Evolutionary conservation across 176 grass and related monocot genomes (phyloP).

Genomic region (Musa troglodytarum): DNA sequence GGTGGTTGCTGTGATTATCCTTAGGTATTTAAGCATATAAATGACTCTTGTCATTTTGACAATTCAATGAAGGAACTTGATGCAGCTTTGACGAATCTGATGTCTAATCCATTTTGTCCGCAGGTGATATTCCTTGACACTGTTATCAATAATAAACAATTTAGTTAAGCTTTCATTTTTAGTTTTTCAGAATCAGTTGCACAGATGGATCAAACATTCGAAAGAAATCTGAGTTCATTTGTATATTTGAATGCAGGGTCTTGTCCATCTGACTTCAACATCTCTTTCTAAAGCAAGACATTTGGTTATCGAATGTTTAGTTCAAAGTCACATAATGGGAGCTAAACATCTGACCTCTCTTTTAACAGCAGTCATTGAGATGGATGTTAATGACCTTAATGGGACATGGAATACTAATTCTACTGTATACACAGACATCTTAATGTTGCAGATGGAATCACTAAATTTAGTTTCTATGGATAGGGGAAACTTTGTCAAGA

Average conservation of each 20-base stretch:
- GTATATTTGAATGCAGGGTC: slow-evolving; percentile 39
- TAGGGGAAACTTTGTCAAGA: neutral
- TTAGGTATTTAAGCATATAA: slow-evolving; percentile 52
- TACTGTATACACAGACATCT: slow-evolving; percentile 33
- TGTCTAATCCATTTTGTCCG: slow-evolving; percentile 41
- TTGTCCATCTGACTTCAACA: slow-evolving; percentile 33
- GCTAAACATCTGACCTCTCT: slow-evolving; percentile 46
- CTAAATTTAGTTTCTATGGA: slow-evolving; percentile 11
- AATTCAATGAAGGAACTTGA: slow-evolving; percentile 57
- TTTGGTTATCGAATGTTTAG: slow-evolving; percentile 53
- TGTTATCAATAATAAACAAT: neutral
- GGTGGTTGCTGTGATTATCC: slow-evolving; percentile 14
- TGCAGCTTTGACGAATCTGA: slow-evolving; percentile 35
- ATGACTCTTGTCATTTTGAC: slow-evolving; percentile 34
- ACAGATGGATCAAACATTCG: neutral
- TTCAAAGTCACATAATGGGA: slow-evolving; percentile 31
- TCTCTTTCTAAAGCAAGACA: slow-evolving; percentile 36
- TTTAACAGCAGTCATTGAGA: slow-evolving; percentile 43
- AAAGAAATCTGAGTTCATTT: neutral
- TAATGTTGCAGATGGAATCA: slow-evolving; percentile 28
- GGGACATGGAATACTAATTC: neutral
- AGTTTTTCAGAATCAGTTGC: neutral
- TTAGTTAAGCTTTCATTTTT: neutral
- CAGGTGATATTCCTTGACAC: slow-evolving; percentile 29
- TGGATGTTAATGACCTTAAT: slow-evolving; percentile 35